A percentile compares a stretch with the other conserved stretches of the same genome.
These are phyloP conservation scores for Chlamydomonas sp. DNA, from an alignment of 139 green algal species.

Conservation along the genomic window DNA sequence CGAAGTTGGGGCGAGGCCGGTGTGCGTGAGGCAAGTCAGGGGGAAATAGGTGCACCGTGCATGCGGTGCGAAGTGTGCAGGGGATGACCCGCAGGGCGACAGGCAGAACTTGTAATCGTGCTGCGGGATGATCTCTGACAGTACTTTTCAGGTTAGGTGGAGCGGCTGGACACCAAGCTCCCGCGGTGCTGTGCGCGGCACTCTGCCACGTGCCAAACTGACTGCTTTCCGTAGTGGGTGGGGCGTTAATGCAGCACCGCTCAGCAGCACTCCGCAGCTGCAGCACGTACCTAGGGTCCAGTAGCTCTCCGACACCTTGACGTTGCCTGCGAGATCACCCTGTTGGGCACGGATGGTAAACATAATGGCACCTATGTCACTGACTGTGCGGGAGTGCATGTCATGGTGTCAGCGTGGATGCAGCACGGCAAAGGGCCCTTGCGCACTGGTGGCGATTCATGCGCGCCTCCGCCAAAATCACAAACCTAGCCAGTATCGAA, in stretches of 20 bases:
- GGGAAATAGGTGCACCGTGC: not conserved
- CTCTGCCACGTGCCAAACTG: too few relatives aligned
- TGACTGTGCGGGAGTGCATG: not conserved
- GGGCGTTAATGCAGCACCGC: not conserved
- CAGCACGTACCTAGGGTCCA: conserved; percentile 86
- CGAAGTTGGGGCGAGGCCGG: not conserved
- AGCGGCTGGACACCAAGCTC: not conserved
- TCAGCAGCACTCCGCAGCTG: not conserved
- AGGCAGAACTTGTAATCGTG: not conserved
- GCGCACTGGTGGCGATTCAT: not conserved
- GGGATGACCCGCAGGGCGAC: not conserved
- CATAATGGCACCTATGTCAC: not conserved
- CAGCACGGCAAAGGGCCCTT: not conserved
- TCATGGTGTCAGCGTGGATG: too few relatives aligned
- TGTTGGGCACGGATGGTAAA: conserved; percentile 36
- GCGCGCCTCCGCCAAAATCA: not conserved
- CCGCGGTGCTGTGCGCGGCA: not conserved
- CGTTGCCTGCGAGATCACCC: conserved; percentile 64
- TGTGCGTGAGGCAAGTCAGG: not conserved
- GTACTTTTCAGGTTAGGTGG: too few relatives aligned
- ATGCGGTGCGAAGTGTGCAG: conserved; percentile 4
- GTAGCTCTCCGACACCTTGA: conserved; percentile 81
- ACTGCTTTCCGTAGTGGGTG: too few relatives aligned
- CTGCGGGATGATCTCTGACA: too few relatives aligned
- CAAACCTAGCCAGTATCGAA: not conserved